Base-by-base conservation (phyloP, 2,329 filamentous ascomycete species). In the Venturia carpophila region DNA sequence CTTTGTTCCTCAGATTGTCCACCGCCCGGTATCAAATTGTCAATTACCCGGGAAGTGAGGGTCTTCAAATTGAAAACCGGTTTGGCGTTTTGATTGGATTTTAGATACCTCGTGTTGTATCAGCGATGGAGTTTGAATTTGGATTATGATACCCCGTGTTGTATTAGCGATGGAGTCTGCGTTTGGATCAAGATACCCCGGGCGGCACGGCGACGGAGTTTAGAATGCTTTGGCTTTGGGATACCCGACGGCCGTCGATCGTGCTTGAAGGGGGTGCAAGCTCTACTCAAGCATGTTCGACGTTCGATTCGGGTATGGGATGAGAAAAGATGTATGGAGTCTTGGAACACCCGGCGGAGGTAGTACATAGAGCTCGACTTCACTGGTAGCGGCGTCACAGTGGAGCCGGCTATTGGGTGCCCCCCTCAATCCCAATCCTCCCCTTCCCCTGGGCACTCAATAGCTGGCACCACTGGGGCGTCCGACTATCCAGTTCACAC, bases 361-460 rank as follows among this genome's bases (percentile, higher is more conserved):
- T 49, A 11, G n/a, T 19, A 5, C 7, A 21, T 49, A 49, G 45
- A 49, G n/a, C 45, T 24, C n/a, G n/a, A 11, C 45, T 49, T 49
- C 45, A 49, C 45, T 49, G 2, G 45, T n/a, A 24, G 45, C 45
- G 45, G 45, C 5, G 45, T 49, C n/a, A n/a, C 45, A 49, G 45
- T 49, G 45, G n/a, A 49, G 45, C 45, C n/a, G 45, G n/a, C 45
- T 49, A 49, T 49, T 49, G 45, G 45, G 45, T 49, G 45, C 45
- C 45, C 45, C 45, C 45, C 45, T 49, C n/a, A 49, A 49, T 49
- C n/a, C 45, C 45, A 24, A 11, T 49, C 45, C 45, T 49, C n/a
- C 10, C 45, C 45, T 49, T 24, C 10, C 45, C 42, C n/a, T 10
- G 45, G 45, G 45, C 45, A 49, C n/a, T 13, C 45, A 49, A 49